Conservation (phyloP, 495 filamentous ascomycete genomes). For the Penicillium arizonense region DNA sequence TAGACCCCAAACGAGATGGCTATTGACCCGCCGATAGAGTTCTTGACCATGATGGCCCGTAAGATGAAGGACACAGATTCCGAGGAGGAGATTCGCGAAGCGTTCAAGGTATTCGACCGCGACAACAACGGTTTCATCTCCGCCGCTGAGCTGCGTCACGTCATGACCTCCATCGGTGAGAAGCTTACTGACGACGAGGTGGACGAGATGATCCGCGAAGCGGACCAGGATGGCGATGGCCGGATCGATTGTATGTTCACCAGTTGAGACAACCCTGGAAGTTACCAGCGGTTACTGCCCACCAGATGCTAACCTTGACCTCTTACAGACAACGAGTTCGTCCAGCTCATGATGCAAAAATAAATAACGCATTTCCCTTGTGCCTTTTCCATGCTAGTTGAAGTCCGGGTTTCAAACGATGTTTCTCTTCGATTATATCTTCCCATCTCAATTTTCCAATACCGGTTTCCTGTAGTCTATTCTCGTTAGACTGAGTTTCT, state of each 20-base stretch:
- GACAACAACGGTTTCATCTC: slow-evolving; percentile 99
- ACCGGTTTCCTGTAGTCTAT: slow-evolving; percentile 34
- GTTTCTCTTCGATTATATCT: slow-evolving; percentile 10
- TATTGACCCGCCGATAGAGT: slow-evolving; percentile 59
- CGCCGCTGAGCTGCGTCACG: slow-evolving; percentile 93
- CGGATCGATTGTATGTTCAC: slow-evolving; percentile 81
- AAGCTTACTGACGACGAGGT: slow-evolving; percentile 99
- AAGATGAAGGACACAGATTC: slow-evolving; percentile 99
- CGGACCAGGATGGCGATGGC: slow-evolving; percentile 97
- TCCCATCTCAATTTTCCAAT: slow-evolving; percentile 23
- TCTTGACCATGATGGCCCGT: slow-evolving; percentile 99
- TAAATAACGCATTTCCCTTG: slow-evolving; percentile 48
- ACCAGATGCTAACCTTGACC: slow-evolving; percentile 4
- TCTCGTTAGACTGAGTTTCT: slow-evolving; percentile 19
- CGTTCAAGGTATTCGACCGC: slow-evolving; percentile 95
- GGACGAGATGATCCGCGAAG: slow-evolving; percentile 99
- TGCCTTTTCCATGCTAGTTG: slow-evolving; percentile 32
- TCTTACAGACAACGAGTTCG: slow-evolving; percentile 92
- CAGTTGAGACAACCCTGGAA: background rate
- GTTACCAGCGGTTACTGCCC: background rate
- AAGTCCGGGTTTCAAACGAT: slow-evolving; percentile 26
- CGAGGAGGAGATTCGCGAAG: slow-evolving; percentile 97
- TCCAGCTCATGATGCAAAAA: slow-evolving; percentile 99
- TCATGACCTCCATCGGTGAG: slow-evolving; percentile 99
- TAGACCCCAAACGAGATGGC: background rate